Evolutionary conservation across 345 rosid genomes (phyloP).

Genomic region (Clarkia xantiana): DNA sequence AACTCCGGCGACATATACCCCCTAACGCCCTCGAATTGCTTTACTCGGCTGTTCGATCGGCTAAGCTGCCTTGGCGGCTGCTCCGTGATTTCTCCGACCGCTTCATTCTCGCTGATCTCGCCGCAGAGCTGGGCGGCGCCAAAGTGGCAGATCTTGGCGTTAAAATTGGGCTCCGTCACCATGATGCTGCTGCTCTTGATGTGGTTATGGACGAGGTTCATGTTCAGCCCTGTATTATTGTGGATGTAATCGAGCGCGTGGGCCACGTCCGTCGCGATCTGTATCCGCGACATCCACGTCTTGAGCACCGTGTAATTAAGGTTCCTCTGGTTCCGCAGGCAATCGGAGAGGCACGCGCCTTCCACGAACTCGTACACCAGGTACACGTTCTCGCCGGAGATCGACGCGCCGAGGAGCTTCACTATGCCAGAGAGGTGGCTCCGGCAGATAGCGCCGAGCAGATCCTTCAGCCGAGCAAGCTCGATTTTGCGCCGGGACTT

Average conservation of each 20-base stretch:
- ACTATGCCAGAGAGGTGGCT: constrained; percentile 62
- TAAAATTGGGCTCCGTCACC: constrained; percentile 50
- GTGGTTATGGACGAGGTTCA: constrained; percentile 57
- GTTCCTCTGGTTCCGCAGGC: constrained; percentile 45
- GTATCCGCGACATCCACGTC: constrained; percentile 73
- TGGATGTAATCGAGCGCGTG: constrained; percentile 83
- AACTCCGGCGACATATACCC: constrained; percentile 91
- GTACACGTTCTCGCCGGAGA: constrained; percentile 53
- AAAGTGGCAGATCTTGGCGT: constrained; percentile 66
- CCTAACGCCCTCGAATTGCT: constrained; percentile 54
- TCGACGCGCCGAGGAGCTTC: constrained; percentile 57
- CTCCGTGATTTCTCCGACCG: constrained; percentile 13
- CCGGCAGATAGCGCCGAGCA: constrained; percentile 44
- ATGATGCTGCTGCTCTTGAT: constrained; percentile 55
- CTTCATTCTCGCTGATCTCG: constrained; percentile 31
- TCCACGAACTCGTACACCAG: constrained; percentile 52
- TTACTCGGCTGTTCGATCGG: constrained; percentile 19
- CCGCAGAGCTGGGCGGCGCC: constrained; percentile 78
- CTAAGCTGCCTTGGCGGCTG: constrained; percentile 6
- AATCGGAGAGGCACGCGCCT: constrained; percentile 57
- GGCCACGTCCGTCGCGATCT: constrained; percentile 70
- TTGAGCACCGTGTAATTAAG: constrained; percentile 59
- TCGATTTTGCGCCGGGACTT: constrained; percentile 45
- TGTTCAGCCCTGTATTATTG: constrained; percentile 50
- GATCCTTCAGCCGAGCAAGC: constrained; percentile 24